A percentile compares a stretch with the other conserved stretches of the same genome.
Evolutionary conservation across 306 rosid genomes (phyloP).

Genomic region (Hippophae gyantsensis): DNA sequence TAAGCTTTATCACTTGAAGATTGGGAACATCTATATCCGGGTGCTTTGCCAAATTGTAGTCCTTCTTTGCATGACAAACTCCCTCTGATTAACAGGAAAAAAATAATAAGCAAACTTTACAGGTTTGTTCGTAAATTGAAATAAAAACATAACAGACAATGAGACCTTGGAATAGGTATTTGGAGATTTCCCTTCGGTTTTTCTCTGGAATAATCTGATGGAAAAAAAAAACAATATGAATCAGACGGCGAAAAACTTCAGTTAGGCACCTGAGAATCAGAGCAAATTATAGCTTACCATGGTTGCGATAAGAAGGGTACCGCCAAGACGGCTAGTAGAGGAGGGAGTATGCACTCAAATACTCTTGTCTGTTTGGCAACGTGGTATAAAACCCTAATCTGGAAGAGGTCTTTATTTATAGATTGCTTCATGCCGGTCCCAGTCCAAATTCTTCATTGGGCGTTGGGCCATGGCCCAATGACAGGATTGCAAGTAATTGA

Average conservation of each 20-base stretch:
- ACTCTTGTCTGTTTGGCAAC: too few relatives aligned
- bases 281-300: background rate
- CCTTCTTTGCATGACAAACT: conserved; percentile 54
- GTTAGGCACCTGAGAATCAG: too few relatives aligned
- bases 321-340: too few relatives aligned
- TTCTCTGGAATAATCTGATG: conserved; percentile 41
- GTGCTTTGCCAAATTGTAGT: conserved; percentile 71
- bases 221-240: conserved; percentile 1
- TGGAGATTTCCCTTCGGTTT: conserved; percentile 46
- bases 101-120: background rate
- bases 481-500: too few relatives aligned
- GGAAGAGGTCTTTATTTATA: too few relatives aligned
- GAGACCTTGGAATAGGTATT: conserved; percentile 50
- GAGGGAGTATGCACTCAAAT: too few relatives aligned
- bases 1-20: conserved; percentile 81
- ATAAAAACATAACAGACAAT: background rate
- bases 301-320: background rate
- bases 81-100: conserved; percentile 24
- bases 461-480: too few relatives aligned
- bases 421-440: too few relatives aligned
- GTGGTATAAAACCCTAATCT: too few relatives aligned
- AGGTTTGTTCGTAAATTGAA: background rate
- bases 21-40: conserved; percentile 90
- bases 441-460: too few relatives aligned
- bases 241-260: background rate